Evolutionary conservation across 176 grass and related monocot species (phyloP), one percentile per base, ranked within the genome.

Genomic region (Urochloa ruziziensis): DNA sequence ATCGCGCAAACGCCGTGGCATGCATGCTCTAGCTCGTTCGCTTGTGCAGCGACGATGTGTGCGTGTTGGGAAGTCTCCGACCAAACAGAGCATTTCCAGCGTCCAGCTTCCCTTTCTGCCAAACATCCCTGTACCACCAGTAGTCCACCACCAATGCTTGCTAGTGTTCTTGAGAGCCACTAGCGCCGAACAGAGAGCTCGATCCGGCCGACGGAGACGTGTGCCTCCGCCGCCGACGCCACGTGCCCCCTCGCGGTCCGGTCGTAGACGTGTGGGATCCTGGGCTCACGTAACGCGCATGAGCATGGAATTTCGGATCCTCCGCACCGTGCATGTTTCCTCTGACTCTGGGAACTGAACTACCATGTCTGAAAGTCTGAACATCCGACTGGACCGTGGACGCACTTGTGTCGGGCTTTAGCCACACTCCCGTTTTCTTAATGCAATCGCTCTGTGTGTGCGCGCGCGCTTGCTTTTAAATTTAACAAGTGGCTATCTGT

Each of bases 61-160:
- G 10, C 36, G 51, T 79, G 75, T 36, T 58, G 56, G 42, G 4
- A 71, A 86, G 56, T 86, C 69, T 2, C 34, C 75, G 76, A 72
- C 66, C 75, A 52, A 52, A 36, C 40, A 18, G 18, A 51, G 32
- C 52, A 14, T 57, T 64, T 51, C 8, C 32, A n/a, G 66, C 62
- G 16, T 35, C 36, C 58, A 1, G 6, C 19, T 5, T 1, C 32
- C 16, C 42, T 79, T 72, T 78, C 40, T 10, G 53, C 84, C 66
- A 6, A 84, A 52, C 70, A 42, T 28, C 44, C 39, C 3, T 27
- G 32, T 53, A 27, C 12, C 43, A n/a, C n/a, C n/a, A n/a, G n/a
- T n/a, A n/a, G n/a, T n/a, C n/a, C n/a, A n/a, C n/a, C n/a, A 25
- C 40, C 15, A 27, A 7, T 44, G 14, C 76, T 8, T 29, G 11